Percentiles rank a stretch among this genome's conserved stretches.
phyloP scores from a whole-genome alignment of 2,329 filamentous ascomycete genomes.

The Apiospora aurea region DNA sequence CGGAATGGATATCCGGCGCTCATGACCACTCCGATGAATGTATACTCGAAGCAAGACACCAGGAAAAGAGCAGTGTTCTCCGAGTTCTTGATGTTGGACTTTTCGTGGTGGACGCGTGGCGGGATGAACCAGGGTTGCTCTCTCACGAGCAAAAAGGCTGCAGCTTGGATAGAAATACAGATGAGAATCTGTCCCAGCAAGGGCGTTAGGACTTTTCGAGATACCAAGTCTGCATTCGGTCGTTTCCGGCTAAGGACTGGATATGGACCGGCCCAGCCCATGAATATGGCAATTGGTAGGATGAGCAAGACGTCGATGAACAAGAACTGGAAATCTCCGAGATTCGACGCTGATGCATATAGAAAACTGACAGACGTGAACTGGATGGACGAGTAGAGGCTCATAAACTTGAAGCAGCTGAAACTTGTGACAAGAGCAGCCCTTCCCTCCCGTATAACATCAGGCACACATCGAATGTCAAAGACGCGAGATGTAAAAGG shows the following conservation, averaged over 20 bases:
- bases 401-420: slow-evolving; percentile 99
- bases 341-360: slow-evolving; percentile 90
- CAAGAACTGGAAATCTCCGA: slow-evolving; percentile 96
- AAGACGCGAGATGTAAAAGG: slow-evolving; percentile 96
- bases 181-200: slow-evolving; percentile 88
- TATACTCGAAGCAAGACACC: slow-evolving; percentile 93
- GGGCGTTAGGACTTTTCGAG: slow-evolving; percentile 88
- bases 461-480: slow-evolving; percentile 93
- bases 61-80: slow-evolving; percentile 94
- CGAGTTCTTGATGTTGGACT: slow-evolving; percentile 88
- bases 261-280: slow-evolving; percentile 95
- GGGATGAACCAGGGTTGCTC: slow-evolving; percentile 87
- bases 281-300: slow-evolving; percentile 95
- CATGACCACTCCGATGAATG: slow-evolving; percentile 85
- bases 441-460: slow-evolving; percentile 90
- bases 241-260: slow-evolving; percentile 80
- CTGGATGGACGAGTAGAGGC: slow-evolving; percentile 97
- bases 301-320: slow-evolving; percentile 95
- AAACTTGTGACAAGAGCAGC: slow-evolving; percentile 98
- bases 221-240: slow-evolving; percentile 91
- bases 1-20: slow-evolving; percentile 93
- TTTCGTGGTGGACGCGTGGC: slow-evolving; percentile 76
- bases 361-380: slow-evolving; percentile 97
- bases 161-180: slow-evolving; percentile 77
- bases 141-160: slow-evolving; percentile 77